Conservation (phyloP, 352 stramenopile species). For the Phytophthora aleatoria region DNA sequence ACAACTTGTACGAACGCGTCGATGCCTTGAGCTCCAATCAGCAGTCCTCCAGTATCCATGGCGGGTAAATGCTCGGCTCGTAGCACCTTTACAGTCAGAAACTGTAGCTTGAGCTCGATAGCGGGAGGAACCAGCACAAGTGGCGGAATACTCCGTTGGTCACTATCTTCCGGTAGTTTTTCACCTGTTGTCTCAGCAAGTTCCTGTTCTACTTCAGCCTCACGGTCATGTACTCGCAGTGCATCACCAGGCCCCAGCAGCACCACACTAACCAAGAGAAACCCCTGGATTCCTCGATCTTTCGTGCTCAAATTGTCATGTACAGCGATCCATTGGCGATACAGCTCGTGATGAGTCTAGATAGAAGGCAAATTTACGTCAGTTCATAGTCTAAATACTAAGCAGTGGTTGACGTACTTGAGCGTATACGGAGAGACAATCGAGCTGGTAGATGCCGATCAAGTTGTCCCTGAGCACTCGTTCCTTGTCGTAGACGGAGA, state of each 20-base stretch:
- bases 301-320: conserved; percentile 87
- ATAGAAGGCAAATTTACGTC: neutral
- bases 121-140: conserved; percentile 75
- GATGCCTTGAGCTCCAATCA: conserved; percentile 62
- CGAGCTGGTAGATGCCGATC: conserved; percentile 87
- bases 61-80: conserved; percentile 81
- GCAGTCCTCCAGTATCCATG: conserved; percentile 60
- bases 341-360: conserved; percentile 84
- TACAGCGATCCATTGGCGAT: conserved; percentile 91
- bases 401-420: conserved; percentile 40
- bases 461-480: conserved; percentile 74
- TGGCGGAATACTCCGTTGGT: conserved; percentile 28
- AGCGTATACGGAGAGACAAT: conserved; percentile 77
- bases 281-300: conserved; percentile 86
- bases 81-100: conserved; percentile 79
- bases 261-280: conserved; percentile 68
- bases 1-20: conserved; percentile 82
- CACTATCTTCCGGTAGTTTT: neutral
- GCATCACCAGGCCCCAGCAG: conserved; percentile 76
- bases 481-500: conserved; percentile 81
- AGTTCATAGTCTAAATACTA: neutral
- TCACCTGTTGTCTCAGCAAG: conserved; percentile 29
- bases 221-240: conserved; percentile 68
- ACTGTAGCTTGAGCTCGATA: conserved; percentile 81
- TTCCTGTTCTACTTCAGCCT: conserved; percentile 69